Evolutionary conservation across 2,329 filamentous ascomycete species (phyloP).

Genomic region (Colletotrichum cordylinicola): DNA sequence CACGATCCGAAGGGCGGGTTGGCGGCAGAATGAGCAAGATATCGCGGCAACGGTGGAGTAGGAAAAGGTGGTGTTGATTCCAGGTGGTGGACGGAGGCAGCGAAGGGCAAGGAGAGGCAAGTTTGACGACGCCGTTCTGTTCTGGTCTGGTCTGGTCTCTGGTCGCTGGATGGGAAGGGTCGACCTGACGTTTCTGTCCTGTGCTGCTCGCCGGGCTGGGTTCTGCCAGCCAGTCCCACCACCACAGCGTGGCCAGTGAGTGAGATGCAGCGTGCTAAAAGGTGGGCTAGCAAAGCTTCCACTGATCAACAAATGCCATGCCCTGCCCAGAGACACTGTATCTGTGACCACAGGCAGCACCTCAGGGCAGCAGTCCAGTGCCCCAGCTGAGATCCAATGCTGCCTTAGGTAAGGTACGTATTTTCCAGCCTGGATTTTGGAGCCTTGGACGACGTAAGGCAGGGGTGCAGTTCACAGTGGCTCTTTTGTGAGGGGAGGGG

Average conservation of each 20-base stretch:
- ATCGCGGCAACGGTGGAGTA: constrained; percentile 16
- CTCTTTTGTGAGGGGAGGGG: constrained; percentile 14
- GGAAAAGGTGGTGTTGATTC: constrained; percentile 18
- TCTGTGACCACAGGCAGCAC: neutral
- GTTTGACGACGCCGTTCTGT: constrained; percentile 21
- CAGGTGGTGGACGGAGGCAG: constrained; percentile 7
- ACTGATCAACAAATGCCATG: constrained; percentile 2
- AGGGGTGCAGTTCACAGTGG: constrained; percentile 3
- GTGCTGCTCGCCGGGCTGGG: neutral
- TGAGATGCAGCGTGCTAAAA: neutral
- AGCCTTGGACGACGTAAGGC: constrained; percentile 1
- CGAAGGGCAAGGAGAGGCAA: constrained; percentile 18
- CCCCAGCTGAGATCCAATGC: neutral
- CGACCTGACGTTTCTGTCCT: neutral
- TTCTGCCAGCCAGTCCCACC: neutral
- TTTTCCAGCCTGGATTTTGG: neutral
- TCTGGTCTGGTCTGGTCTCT: constrained; percentile 1
- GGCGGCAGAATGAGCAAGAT: constrained; percentile 8
- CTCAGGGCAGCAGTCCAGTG: neutral
- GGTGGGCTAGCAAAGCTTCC: constrained; percentile 8
- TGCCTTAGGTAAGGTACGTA: constrained; percentile 17
- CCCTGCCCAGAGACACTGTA: constrained; percentile 10
- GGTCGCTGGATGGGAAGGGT: neutral
- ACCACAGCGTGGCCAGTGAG: neutral
- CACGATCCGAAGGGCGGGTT: constrained; percentile 15